Conservation (phyloP, 345 rosid species). For the Cardiospermum halicacabum region DNA sequence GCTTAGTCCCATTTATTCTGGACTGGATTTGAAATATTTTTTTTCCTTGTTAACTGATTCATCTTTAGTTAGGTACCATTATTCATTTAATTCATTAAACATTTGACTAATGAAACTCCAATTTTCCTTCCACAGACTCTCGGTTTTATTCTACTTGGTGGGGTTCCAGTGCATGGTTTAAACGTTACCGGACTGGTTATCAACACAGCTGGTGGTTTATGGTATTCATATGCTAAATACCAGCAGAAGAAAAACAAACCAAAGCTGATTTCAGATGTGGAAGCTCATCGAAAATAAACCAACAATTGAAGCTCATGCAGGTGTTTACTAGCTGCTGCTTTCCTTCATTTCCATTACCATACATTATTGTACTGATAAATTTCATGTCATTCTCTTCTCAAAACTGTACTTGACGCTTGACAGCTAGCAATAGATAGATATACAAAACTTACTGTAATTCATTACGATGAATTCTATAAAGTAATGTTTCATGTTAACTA, state of each 20-base stretch:
- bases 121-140: conserved; percentile 50
- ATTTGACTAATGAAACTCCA: not conserved
- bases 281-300: conserved; percentile 55
- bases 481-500: not conserved
- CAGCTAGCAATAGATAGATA: not conserved
- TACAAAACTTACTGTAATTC: not conserved
- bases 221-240: conserved; percentile 90
- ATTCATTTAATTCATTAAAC: not conserved
- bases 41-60: not conserved
- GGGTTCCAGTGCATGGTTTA: conserved; percentile 82
- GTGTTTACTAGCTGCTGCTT: conserved; percentile 1
- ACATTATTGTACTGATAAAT: conserved; percentile 1
- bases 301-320: not conserved
- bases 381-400: not conserved
- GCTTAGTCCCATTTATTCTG: not conserved
- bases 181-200: conserved; percentile 80
- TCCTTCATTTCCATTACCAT: not conserved
- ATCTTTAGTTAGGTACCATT: not conserved
- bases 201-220: conserved; percentile 90
- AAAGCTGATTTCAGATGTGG: conserved; percentile 49
- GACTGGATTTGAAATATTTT: not conserved
- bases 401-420: not conserved
- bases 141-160: conserved; percentile 87
- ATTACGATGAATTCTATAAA: not conserved
- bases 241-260: conserved; percentile 64